phyloP scores from a whole-genome alignment of 2,329 filamentous ascomycete genomes.

The Fusarium protoensiforme region DNA sequence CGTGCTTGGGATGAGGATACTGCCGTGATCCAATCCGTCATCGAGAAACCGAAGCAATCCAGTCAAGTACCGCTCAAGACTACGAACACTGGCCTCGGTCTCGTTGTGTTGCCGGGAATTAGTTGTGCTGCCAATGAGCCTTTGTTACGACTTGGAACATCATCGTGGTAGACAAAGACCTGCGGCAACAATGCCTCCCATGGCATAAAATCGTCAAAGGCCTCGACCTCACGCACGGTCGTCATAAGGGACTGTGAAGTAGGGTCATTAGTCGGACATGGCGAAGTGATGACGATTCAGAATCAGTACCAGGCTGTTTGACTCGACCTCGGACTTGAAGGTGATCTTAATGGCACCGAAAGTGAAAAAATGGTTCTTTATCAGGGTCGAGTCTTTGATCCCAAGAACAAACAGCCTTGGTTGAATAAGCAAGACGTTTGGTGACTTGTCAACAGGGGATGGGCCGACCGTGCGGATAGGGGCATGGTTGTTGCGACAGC shows the following conservation, averaged over 20 bases:
- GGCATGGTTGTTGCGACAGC: not conserved
- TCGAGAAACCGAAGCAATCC: not conserved
- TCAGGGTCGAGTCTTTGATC: not conserved
- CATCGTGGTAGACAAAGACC: not conserved
- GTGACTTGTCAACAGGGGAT: not conserved
- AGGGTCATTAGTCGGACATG: not conserved
- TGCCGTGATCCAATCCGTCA: not conserved
- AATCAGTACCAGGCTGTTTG: not conserved
- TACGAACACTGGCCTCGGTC: not conserved
- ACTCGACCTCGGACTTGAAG: not conserved
- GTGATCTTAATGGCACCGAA: not conserved
- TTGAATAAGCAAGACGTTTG: not conserved
- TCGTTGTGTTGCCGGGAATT: not conserved
- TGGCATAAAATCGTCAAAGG: not conserved
- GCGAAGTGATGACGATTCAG: not conserved
- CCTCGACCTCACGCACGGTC: not conserved
- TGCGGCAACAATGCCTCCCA: not conserved
- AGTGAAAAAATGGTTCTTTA: not conserved
- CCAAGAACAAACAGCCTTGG: not conserved
- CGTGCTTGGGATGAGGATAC: not conserved
- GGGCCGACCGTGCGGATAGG: not conserved
- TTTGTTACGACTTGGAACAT: not conserved
- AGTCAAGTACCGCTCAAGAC: not conserved
- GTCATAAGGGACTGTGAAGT: too few species aligned
- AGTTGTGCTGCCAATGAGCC: not conserved